phyloP scores from a whole-genome alignment of 768 basidiomycete genomes.

The Russula vinacea region DNA sequence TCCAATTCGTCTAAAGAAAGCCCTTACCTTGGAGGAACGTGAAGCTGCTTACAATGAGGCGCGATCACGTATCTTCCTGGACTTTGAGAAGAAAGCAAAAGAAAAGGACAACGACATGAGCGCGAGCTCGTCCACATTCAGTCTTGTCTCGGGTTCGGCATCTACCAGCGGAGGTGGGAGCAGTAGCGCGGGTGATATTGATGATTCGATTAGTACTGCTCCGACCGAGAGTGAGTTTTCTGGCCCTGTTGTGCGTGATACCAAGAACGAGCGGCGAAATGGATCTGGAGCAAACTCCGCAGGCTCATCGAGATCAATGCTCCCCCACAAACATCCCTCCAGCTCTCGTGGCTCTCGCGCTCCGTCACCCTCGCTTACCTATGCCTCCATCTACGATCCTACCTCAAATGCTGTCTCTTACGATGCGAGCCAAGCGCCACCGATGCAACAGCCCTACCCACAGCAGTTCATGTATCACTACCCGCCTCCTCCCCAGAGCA shows the following conservation, averaged over 20 bases:
- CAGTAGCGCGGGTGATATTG: conserved; percentile 62
- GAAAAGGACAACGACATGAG: conserved; percentile 68
- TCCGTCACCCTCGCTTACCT: conserved; percentile 73
- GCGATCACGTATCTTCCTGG: conserved; percentile 82
- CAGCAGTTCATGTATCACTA: conserved; percentile 36
- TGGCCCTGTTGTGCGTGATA: conserved; percentile 53
- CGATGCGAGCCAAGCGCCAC: conserved; percentile 34
- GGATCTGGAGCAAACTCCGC: conserved; percentile 44
- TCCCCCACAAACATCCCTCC: conserved; percentile 45
- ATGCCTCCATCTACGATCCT: conserved; percentile 70
- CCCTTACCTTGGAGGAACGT: conserved; percentile 78
- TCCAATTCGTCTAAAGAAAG: conserved; percentile 56
- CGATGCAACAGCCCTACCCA: conserved; percentile 36
- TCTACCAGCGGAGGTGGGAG: conserved; percentile 52
- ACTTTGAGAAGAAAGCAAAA: conserved; percentile 59
- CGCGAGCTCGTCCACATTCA: conserved; percentile 72
- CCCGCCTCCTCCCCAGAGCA: conserved; percentile 31
- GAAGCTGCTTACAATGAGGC: conserved; percentile 90
- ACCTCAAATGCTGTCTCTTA: conserved; percentile 35
- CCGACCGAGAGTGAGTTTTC: conserved; percentile 85
- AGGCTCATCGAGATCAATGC: conserved; percentile 58
- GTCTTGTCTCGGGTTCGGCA: conserved; percentile 65
- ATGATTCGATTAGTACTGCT: conserved; percentile 67
- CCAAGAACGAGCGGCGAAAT: conserved; percentile 50
- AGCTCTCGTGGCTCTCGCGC: conserved; percentile 73